Conservation (phyloP, 129 eudicot species). For the Lactuca sativa region DNA sequence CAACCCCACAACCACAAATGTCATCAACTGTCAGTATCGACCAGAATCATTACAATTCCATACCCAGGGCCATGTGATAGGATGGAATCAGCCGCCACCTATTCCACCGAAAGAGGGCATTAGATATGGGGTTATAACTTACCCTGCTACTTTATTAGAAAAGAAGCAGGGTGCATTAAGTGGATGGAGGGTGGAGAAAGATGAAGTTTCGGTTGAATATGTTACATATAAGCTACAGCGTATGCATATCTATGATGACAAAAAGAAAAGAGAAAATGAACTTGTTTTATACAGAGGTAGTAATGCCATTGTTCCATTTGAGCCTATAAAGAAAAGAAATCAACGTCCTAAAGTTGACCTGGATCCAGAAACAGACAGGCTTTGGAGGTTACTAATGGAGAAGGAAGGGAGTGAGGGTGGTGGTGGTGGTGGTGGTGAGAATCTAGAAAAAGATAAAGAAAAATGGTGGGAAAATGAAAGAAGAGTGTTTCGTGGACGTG, state of each 20-base stretch:
- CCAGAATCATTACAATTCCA: constrained; percentile 22
- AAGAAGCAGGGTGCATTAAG: constrained; percentile 26
- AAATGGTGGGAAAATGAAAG: constrained; percentile 97
- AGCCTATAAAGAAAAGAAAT: constrained; percentile 50
- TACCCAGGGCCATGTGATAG: constrained; percentile 20
- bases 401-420: constrained; percentile 52
- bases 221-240: constrained; percentile 38
- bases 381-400: constrained; percentile 79
- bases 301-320: constrained; percentile 59
- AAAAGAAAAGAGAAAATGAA: constrained; percentile 40
- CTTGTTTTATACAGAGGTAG: constrained; percentile 64
- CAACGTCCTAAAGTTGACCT: constrained; percentile 87
- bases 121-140: constrained; percentile 21
- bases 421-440: constrained; percentile 34
- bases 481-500: constrained; percentile 72
- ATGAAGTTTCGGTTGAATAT: constrained; percentile 35
- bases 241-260: constrained; percentile 31
- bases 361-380: constrained; percentile 76
- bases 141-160: constrained; percentile 20
- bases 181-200: constrained; percentile 31
- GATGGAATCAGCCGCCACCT: constrained; percentile 30
- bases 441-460: constrained; percentile 54
- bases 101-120: constrained; percentile 19
- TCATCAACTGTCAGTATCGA: constrained; percentile 8
- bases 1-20: constrained; percentile 24